Base-by-base conservation (phyloP, 192 early-diverging fungal species). In the Mortierella antarctica region DNA sequence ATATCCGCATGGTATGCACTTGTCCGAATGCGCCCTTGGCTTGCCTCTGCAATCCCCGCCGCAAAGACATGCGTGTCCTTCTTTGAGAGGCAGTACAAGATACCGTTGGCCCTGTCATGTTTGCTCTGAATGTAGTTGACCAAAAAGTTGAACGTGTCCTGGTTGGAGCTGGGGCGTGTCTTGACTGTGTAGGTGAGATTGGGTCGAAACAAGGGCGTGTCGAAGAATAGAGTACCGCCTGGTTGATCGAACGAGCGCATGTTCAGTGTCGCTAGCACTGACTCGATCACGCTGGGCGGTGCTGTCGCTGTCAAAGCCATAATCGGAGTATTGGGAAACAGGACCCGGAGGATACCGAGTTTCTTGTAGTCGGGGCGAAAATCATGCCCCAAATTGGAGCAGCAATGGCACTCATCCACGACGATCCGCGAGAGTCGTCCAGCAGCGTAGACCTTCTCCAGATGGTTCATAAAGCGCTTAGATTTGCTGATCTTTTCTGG, bases 251-350 rank as follows among this genome's bases (percentile, higher is more conserved):
- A 62, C 10, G 83, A 75, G 1, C 45, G 8, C 44, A 80, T 7
- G 52, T 80, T 80, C 20, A 80, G 48, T 5, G 70, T 80, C 3
- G 69, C 39, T 12, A 80, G 17, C 5, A 80, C 70, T 18, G 77
- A 80, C 42, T 80, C 53, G 18, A 80, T 80, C 4, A 80, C 77
- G 39, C 44, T 62, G 31, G 59, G 65, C 39, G 77, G 44, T 12
- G 97, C 95, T 5, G 97, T 98, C 7, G 97, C 97, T 4, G 97
- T 98, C 51, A 98, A 82, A 7, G 97, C 97, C 92, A 97, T 97
- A 20, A 96, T 88, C 0, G 96, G 95, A 0, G 96, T 84, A 31
- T 89, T 85, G 0, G 92, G 92, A 71, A 92, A 98, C 9, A 82
- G 67, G 13, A 70, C 81, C 15, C 81, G 61, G 14, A 74, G 55